Evolutionary conservation across 202 grass and related monocot genomes (phyloP).

Genomic region (Setaria italica): DNA sequence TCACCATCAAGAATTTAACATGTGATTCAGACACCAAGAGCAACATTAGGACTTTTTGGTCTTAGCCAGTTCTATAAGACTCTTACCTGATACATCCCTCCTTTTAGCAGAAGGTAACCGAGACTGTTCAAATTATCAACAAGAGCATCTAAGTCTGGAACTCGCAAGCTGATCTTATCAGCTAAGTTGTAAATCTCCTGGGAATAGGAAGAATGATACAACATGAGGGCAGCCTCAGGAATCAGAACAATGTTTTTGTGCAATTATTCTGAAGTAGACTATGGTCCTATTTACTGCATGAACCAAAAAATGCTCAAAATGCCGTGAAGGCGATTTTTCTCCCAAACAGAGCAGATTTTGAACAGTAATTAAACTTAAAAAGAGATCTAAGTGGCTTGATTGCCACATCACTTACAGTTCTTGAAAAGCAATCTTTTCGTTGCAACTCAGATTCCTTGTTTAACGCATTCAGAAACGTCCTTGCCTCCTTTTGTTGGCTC

Average conservation of each 20-base stretch:
- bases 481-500: conserved; percentile 75
- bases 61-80: not conserved
- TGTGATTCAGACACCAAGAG: no score
- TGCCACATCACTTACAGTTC: conserved; percentile 57
- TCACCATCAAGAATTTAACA: no score
- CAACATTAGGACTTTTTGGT: no score
- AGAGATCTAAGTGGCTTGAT: not conserved
- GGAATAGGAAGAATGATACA: no score
- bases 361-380: conserved; percentile 26
- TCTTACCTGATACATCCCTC: conserved; percentile 78
- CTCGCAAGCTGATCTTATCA: conserved; percentile 72
- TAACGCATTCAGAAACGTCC: conserved; percentile 61
- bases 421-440: conserved; percentile 72
- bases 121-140: conserved; percentile 67
- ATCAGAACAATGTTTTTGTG: no score
- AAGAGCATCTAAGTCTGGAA: conserved; percentile 59
- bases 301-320: no score
- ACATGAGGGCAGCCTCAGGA: no score
- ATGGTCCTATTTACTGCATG: no score
- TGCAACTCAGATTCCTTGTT: conserved; percentile 75
- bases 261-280: no score
- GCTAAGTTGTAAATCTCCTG: conserved; percentile 79
- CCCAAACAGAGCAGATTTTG: not conserved
- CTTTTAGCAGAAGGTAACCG: conserved; percentile 61
- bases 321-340: not conserved